A percentile compares a stretch with the other conserved stretches of the same genome.
Evolutionary conservation across 176 grass and related monocot genomes (phyloP).

Genomic region (Phragmites australis): DNA sequence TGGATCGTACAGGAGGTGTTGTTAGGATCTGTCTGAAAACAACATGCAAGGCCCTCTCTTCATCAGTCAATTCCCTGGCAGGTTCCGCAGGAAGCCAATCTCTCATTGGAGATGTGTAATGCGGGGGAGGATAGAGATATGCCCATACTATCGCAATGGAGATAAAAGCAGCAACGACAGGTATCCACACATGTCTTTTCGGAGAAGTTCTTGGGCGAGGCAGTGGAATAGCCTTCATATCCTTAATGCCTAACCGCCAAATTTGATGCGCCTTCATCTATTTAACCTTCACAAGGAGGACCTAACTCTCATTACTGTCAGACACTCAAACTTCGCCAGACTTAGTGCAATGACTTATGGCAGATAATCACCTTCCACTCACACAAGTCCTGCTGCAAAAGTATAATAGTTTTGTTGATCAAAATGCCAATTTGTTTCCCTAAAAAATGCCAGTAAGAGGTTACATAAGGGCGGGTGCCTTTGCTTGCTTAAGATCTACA

Average conservation of each 20-base stretch:
- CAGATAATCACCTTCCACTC: not conserved
- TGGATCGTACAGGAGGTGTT: constrained; percentile 43
- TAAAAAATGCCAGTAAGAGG: not conserved
- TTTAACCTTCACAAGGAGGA: constrained; percentile 6
- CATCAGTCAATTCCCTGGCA: constrained; percentile 63
- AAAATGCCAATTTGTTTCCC: not conserved
- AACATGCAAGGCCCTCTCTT: constrained; percentile 66
- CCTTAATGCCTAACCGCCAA: constrained; percentile 52
- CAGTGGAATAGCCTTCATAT: constrained; percentile 38
- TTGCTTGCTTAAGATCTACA: not conserved
- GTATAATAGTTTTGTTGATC: not conserved
- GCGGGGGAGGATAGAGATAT: constrained; percentile 73
- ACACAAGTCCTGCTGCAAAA: constrained; percentile 23
- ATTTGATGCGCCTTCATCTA: constrained; percentile 64
- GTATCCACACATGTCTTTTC: constrained; percentile 50
- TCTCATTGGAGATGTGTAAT: constrained; percentile 51
- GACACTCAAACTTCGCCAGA: not conserved
- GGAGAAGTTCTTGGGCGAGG: constrained; percentile 41
- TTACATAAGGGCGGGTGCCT: not conserved
- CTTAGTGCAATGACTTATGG: not conserved
- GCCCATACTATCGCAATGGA: constrained; percentile 57
- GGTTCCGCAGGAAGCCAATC: constrained; percentile 71
- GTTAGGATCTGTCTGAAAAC: constrained; percentile 71
- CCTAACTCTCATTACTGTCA: not conserved
- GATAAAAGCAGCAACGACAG: constrained; percentile 56